Evolutionary conservation across 1,284 basidiomycete genomes (phyloP), one percentile per base, ranked within the genome.

Genomic region (Anthracocystis walkeri): DNA sequence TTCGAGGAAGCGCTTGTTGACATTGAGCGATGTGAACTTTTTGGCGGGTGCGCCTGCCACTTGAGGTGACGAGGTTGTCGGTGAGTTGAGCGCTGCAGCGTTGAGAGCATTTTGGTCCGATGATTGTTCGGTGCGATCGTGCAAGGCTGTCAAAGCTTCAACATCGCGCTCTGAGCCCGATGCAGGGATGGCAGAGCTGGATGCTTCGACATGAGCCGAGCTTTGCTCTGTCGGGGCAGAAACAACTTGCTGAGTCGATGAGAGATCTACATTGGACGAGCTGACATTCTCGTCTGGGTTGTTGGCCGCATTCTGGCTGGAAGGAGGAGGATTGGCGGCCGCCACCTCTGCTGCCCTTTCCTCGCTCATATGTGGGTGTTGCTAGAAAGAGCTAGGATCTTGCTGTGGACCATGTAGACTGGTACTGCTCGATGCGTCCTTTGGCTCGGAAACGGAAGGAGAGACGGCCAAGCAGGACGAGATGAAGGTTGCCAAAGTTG

Each of bases 1-100:
- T 65, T 83, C 81, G 40, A 84, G 69, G 48, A 84, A 84, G 27
- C 76, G 70, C 65, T 82, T 81, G 73, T 82, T 84, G 61, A 84
- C 82, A 42, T 77, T 84, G 58, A 84, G 67, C 4, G 80, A 77
- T 2, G 78, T 80, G 56, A 84, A 83, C 58, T 83, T 83, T 56
- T 83, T 84, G 42, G 48, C 52, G 33, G 61, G 46, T 6, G 12
- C 21, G 4, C 55, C 63, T 23, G 63, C 58, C 21, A 62, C 33
- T 40, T 69, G 66, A 45, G 59, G 29, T 48, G 69, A 44, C 2
- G 63, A 21, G 7, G 59, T 31, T 3, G 59, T 50, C n/a, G 63
- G n/a, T 18, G 54, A 40, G 60, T 45, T 55, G 16, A 16, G 14
- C 16, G 58, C 25, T 33, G 58, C 50, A 7, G 46, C 23, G 31